Base-by-base conservation (phyloP, 257 asterid genomes). In the Plantago elongata region DNA sequence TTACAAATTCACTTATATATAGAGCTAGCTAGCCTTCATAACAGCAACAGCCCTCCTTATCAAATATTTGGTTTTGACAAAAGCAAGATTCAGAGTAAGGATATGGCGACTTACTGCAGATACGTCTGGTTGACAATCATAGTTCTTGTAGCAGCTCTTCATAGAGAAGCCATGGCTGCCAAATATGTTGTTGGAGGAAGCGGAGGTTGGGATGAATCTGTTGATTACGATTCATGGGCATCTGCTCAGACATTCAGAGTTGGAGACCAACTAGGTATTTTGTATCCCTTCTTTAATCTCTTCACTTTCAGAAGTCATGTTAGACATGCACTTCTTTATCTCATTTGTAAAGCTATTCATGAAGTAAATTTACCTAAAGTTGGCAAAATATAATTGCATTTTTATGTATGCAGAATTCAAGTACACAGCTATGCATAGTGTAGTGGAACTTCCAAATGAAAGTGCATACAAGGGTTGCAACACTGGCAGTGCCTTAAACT, bases 121-220 rank as follows among this genome's bases (percentile, higher is more conserved):
- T 45, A 57, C 51, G 12, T 52, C 11, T 37, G 10, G 50, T 50
- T 74, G 40, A 16, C 69, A 0, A 45, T 54, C 6, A 61, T 74
- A 15, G 4, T 79, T 48, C 14, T 71, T 16, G 62, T 11, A 11
- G 44, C 64, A 1, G 16, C 52, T 5, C 7, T 63, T 61, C 30
- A 29, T n/a, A 55, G 67, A 65, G 69, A 68, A 65, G 76, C 77
- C 49, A 29, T 68, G 3, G 95, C 94, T 1, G 70, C 83, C 5
- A 83, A 81, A 56, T 82, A 75, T 22, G 69, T 14, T 0, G 97
- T 87, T 9, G 95, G 97, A 14, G 97, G 95, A 64, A 89, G 86
- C 80, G 85, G 79, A 70, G 95, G 95, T 7, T 89, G 97, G 97
- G 97, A 81, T 60, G 81, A 75, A 62, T 89, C 97, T 14, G 78